Evolutionary conservation across 129 eudicot genomes (phyloP), one percentile per base, ranked within the genome.

Genomic region (Arctium lappa): DNA sequence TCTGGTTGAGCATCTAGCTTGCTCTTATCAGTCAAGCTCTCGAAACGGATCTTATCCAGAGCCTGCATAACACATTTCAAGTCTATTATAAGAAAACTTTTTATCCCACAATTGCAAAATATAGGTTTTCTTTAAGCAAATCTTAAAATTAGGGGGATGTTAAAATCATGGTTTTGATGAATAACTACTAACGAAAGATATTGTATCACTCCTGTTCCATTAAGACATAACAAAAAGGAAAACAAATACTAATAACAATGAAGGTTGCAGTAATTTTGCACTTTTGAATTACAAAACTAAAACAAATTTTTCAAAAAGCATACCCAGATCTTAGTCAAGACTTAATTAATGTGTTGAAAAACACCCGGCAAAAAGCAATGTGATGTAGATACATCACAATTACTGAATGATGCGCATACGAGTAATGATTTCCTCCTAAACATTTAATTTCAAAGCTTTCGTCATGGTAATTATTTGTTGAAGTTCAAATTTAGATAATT

Each of bases 41-140:
- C 95, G 63, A 93, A 93, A 22, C 97, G 93, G n/a, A 93, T 91
- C 81, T 93, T 93, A 72, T 93, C 97, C 66, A 93, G n/a, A 7
- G 88, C 97, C 97, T 91, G 69, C 0, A 84, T 1, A 5, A 60
- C 68, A 60, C 68, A 60, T 16, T 60, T 60, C 68, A 60, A 60
- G 68, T 5, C 29, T 60, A 4, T 22, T 5, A 10, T 60, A n/a
- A 60, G 68, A 56, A 15, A 56, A 56, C 66, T 56, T 56, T 56
- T 0, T 16, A 56, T 16, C 66, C 27, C 66, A 56, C 66, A 56
- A 4, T 4, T 56, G 22, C 66, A 56, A 56, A 56, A 56, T 5
- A 56, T 56, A 56, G 5, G 29, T 60, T 60, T 18, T 16, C 68
- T 16, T 56, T n/a, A 56, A 56, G 9, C 29, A 60, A 16, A 16